phyloP scores from a whole-genome alignment of 2,329 filamentous ascomycete genomes.

The Rachicladosporium sp. region DNA sequence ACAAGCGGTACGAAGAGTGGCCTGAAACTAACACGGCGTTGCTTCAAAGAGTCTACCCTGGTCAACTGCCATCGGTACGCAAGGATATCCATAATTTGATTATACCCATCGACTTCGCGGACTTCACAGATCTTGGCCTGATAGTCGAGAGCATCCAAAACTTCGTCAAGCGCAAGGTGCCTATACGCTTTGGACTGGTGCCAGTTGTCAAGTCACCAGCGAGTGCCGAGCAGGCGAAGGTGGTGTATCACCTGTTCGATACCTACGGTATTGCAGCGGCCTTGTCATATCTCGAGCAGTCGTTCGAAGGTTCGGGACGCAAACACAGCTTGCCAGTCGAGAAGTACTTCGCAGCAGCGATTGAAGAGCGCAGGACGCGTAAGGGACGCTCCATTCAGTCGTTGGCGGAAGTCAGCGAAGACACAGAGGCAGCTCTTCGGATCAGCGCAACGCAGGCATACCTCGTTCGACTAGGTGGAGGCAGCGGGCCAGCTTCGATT shows the following conservation, averaged over 20 bases:
- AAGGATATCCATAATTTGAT: conserved; percentile 80
- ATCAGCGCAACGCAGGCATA: conserved; percentile 53
- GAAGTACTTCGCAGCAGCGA: conserved; percentile 45
- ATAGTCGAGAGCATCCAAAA: conserved; percentile 55
- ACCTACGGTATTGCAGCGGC: conserved; percentile 62
- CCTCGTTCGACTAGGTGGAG: conserved; percentile 54
- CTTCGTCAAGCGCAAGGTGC: conserved; percentile 69
- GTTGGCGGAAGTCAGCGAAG: conserved; percentile 53
- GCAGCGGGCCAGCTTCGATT: conserved; percentile 47
- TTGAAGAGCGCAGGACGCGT: conserved; percentile 46
- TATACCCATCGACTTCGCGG: conserved; percentile 65
- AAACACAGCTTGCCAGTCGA: conserved; percentile 35
- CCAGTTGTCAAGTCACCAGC: conserved; percentile 50
- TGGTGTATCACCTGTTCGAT: conserved; percentile 68
- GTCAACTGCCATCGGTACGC: conserved; percentile 69
- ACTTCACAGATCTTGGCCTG: conserved; percentile 54
- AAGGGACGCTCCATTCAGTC: conserved; percentile 40
- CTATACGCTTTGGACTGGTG: conserved; percentile 77
- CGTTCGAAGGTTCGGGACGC: conserved; percentile 30
- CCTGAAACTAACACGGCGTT: conserved; percentile 51
- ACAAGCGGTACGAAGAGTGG: conserved; percentile 67
- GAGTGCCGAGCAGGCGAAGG: conserved; percentile 57
- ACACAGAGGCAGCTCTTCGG: conserved; percentile 42
- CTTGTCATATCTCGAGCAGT: conserved; percentile 55
- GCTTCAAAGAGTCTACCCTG: conserved; percentile 67